These are phyloP conservation scores for Mycena belliarum DNA, from an alignment of 768 basidiomycete species.

Conservation along the genomic window DNA sequence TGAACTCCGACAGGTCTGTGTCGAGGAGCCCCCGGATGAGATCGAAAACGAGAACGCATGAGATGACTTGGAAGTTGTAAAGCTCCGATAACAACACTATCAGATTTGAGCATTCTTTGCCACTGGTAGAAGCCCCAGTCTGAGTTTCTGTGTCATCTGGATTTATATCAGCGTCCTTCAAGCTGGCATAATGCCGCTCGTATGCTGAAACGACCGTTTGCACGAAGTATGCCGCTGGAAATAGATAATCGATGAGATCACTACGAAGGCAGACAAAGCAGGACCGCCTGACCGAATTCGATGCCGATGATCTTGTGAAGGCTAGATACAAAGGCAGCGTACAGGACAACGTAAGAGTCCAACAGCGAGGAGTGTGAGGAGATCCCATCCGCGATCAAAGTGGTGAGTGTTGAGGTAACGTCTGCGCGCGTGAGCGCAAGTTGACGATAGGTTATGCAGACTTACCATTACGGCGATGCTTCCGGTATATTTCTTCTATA, in stretches of 20 bases:
- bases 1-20: constrained; percentile 67
- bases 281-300: constrained; percentile 74
- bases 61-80: constrained; percentile 95
- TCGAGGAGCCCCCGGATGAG: constrained; percentile 76
- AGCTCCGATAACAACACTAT: constrained; percentile 86
- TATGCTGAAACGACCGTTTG: constrained; percentile 71
- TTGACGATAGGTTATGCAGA: background rate
- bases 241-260: constrained; percentile 1
- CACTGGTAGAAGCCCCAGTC: constrained; percentile 40
- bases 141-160: constrained; percentile 13
- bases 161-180: constrained; percentile 26
- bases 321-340: constrained; percentile 82
- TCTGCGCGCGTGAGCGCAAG: constrained; percentile 45
- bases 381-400: constrained; percentile 75
- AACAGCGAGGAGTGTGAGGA: constrained; percentile 78
- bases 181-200: constrained; percentile 51
- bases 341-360: constrained; percentile 87
- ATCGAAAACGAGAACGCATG: constrained; percentile 88
- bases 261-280: background rate
- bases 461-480: constrained; percentile 76
- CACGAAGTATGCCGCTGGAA: constrained; percentile 77
- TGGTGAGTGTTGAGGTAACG: constrained; percentile 77
- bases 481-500: constrained; percentile 76
- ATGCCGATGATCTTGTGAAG: constrained; percentile 81
- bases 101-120: constrained; percentile 90